Conservation (phyloP, 2,329 filamentous ascomycete genomes). For the Aphanoascus verrucosus region DNA sequence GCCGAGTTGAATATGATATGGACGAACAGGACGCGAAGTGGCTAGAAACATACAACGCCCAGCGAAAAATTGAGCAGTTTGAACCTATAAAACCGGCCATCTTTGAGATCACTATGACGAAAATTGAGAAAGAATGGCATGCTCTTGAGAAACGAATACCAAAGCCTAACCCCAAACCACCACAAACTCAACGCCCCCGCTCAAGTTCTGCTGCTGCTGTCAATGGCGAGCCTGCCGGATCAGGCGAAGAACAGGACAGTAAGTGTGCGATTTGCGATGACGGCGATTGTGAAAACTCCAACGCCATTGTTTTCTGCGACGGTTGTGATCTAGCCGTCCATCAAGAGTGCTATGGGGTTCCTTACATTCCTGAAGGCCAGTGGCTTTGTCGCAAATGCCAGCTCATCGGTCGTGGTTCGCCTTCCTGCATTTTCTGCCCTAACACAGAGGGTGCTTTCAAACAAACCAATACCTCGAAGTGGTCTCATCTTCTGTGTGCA, state of each 20-base stretch:
- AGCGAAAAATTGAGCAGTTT: slow-evolving; percentile 61
- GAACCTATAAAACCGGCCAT: slow-evolving; percentile 83
- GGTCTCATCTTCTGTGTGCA: slow-evolving; percentile 90
- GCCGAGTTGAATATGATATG: slow-evolving; percentile 97
- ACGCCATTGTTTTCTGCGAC: slow-evolving; percentile 97
- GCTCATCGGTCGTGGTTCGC: slow-evolving; percentile 80
- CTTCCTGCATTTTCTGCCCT: slow-evolving; percentile 95
- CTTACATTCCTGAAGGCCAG: slow-evolving; percentile 96
- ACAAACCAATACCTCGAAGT: slow-evolving; percentile 90
- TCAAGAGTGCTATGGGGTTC: slow-evolving; percentile 97
- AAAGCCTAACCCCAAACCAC: slow-evolving; percentile 91
- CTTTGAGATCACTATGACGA: slow-evolving; percentile 96
- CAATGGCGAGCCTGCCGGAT: slow-evolving; percentile 72
- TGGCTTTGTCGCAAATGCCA: slow-evolving; percentile 98
- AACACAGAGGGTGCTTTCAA: slow-evolving; percentile 98
- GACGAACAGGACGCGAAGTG: slow-evolving; percentile 98
- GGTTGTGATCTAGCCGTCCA: slow-evolving; percentile 95
- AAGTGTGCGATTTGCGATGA: slow-evolving; percentile 98
- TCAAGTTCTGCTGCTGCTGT: slow-evolving; percentile 92
- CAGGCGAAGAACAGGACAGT: slow-evolving; percentile 87
- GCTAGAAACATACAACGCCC: slow-evolving; percentile 72
- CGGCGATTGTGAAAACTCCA: slow-evolving; percentile 98
- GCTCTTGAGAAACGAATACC: slow-evolving; percentile 91
- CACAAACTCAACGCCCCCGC: slow-evolving; percentile 82
- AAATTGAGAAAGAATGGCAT: slow-evolving; percentile 98